Evolutionary conservation across 257 asterid species (phyloP).

Genomic region (Solanum phureja): DNA sequence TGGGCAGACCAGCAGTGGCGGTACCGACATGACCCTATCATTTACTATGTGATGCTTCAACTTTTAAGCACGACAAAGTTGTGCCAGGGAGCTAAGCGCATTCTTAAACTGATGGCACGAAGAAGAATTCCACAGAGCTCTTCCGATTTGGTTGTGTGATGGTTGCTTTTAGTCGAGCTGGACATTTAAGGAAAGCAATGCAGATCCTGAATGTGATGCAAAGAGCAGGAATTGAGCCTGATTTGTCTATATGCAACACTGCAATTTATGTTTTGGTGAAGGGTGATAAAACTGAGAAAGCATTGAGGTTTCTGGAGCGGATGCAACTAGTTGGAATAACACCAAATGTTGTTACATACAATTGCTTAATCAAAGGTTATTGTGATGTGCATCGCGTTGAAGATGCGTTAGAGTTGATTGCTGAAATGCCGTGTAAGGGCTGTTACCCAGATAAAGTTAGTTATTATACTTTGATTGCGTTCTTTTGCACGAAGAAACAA

Average conservation of each 20-base stretch:
- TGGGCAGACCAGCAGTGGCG: slow-evolving; percentile 98
- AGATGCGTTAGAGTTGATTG: slow-evolving; percentile 55
- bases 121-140: slow-evolving; percentile 54
- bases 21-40: slow-evolving; percentile 59
- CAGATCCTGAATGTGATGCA: slow-evolving; percentile 69
- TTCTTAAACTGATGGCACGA: slow-evolving; percentile 56
- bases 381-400: slow-evolving; percentile 53
- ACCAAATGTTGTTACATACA: slow-evolving; percentile 60
- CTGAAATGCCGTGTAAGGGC: slow-evolving; percentile 57
- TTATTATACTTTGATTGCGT: slow-evolving; percentile 61
- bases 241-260: slow-evolving; percentile 60
- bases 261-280: slow-evolving; percentile 79
- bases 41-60: slow-evolving; percentile 69
- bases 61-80: slow-evolving; percentile 73
- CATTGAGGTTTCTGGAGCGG: slow-evolving; percentile 61
- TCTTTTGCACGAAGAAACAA: slow-evolving; percentile 53
- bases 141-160: slow-evolving; percentile 75
- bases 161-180: slow-evolving; percentile 94
- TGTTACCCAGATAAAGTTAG: slow-evolving; percentile 82
- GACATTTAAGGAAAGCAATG: slow-evolving; percentile 72
- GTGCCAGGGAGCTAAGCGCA: slow-evolving; percentile 89
- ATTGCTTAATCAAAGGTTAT: slow-evolving; percentile 80
- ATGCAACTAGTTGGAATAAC: slow-evolving; percentile 69
- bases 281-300: slow-evolving; percentile 59
- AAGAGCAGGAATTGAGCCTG: slow-evolving; percentile 65